phyloP scores from a whole-genome alignment of 306 rosid genomes.

The Begonia peltatifolia region DNA sequence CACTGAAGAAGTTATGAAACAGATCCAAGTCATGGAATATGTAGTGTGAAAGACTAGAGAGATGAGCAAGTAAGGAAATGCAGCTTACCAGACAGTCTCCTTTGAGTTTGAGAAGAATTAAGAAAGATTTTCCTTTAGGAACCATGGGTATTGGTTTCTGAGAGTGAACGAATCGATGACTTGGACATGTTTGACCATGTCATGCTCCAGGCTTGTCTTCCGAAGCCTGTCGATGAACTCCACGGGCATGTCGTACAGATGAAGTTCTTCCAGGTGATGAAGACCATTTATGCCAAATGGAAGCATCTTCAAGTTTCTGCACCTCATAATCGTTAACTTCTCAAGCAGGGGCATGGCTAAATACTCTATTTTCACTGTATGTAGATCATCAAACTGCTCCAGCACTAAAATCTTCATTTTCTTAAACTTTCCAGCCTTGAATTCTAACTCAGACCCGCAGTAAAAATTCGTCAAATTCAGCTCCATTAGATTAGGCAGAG shows the following conservation, averaged over 20 bases:
- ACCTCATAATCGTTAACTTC: conserved; percentile 6
- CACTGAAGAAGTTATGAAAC: no score
- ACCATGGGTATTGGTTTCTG: background rate
- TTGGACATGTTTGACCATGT: background rate
- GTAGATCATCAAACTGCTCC: conserved; percentile 6
- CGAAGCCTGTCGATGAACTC: background rate
- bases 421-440: no score
- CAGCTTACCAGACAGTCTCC: background rate
- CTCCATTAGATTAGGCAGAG: no score
- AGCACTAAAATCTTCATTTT: conserved; percentile 5
- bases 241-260: conserved; percentile 3
- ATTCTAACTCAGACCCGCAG: no score
- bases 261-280: background rate
- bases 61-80: background rate
- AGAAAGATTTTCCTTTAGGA: conserved; percentile 1
- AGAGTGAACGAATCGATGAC: background rate
- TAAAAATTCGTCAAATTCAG: no score
- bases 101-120: background rate
- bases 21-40: no score
- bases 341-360: conserved; percentile 7
- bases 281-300: conserved; percentile 1
- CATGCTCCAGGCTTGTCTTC: background rate
- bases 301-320: conserved; percentile 1
- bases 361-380: background rate
- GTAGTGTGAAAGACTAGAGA: no score